Evolutionary conservation across 176 grass and related monocot genomes (phyloP), one percentile per base, ranked within the genome.

Genomic region (Puccinellia tenuiflora): DNA sequence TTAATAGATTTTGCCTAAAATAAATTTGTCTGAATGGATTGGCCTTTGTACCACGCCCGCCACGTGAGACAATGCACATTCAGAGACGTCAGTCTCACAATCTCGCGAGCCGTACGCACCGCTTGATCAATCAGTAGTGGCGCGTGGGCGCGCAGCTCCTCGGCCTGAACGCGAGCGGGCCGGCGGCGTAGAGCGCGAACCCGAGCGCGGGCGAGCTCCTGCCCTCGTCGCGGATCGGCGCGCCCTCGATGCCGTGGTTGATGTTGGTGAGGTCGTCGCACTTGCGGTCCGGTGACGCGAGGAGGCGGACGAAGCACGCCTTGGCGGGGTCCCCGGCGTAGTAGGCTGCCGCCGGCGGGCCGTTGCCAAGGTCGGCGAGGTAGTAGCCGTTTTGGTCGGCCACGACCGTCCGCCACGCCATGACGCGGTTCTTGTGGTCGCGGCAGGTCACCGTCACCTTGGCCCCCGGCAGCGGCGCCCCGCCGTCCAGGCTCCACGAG

Each of bases 281-380:
- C 31, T 62, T 57, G 46, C 33, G 0, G 47, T 93, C 77, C 3
- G 93, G 89, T 14, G 96, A 98, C 9, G 81, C 42, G 20, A 95
- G 87, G 54, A 95, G 88, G 9, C 93, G 89, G 48, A 75, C 93
- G 62, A 75, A 88, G 87, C 96, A 98, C 5, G 96, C 96, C 74
- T 50, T 56, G 13, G 18, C 9, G 1, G 96, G 93, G 34, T 91
- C 48, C 7, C 54, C 53, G 11, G 0, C 5, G 28, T 31, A 85
- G 86, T 50, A 91, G 24, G 50, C 45, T 13, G n/a, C 20, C 10
- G 53, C 34, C 0, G 59, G 59, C 26, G 5, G 25, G 25, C 59
- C 12, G 4, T 88, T 85, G 63, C 83, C 70, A 50, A 95, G 85
- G 50, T 85, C 64, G 2, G 80, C 73, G 26, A 78, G 79, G 76